A percentile compares a stretch with the other conserved stretches of the same genome.
phyloP scores from a whole-genome alignment of 139 green algal genomes.

The Micractinium conductrix region DNA sequence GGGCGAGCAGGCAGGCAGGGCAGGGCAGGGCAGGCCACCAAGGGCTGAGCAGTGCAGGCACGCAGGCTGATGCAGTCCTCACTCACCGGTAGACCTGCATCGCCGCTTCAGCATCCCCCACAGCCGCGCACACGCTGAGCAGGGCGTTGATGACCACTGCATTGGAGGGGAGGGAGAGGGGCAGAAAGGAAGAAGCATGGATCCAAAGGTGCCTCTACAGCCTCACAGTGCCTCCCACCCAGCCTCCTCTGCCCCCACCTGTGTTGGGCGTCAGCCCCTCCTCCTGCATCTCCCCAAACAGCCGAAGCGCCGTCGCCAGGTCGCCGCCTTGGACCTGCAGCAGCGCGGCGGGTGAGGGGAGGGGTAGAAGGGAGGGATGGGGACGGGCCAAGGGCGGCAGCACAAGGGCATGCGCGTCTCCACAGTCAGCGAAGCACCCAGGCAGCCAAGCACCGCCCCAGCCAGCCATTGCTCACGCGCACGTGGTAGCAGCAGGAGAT shows the following conservation, averaged over 20 bases:
- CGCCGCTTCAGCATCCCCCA: constrained; percentile 23
- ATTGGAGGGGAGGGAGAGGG: background rate
- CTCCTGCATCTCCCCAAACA: constrained; percentile 38
- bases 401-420: no score
- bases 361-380: background rate
- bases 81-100: constrained; percentile 20
- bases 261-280: constrained; percentile 36
- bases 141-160: constrained; percentile 27
- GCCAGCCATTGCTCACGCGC: background rate
- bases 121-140: constrained; percentile 18
- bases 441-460: no score
- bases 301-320: constrained; percentile 11
- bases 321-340: background rate
- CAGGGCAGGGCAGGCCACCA: no score
- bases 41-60: background rate
- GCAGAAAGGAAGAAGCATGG: no score
- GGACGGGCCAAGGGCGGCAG: no score
- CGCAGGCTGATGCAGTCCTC: background rate
- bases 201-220: background rate
- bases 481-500: constrained; percentile 27
- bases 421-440: no score
- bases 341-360: background rate
- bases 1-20: background rate
- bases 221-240: background rate
- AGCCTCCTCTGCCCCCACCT: background rate